Base-by-base conservation (phyloP, 208 protist species). In the Strigomonas culicis region DNA sequence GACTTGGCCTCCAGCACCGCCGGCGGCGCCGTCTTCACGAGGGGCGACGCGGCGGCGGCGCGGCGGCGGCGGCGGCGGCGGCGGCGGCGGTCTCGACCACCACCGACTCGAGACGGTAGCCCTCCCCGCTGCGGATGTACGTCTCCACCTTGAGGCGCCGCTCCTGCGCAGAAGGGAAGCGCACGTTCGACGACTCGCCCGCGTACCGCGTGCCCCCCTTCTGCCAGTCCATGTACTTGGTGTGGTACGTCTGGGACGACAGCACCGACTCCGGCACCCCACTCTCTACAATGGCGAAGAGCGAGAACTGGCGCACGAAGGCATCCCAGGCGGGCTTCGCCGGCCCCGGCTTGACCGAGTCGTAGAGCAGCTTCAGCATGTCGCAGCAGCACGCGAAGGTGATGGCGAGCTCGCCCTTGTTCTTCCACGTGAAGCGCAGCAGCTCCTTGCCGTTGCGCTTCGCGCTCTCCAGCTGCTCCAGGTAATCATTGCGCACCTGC, bases 141-240 rank as follows among this genome's bases (percentile, higher is more conserved):
- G 72, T 80, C 43, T 92, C 89, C 22, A 95, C 71, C 70, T 88
- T 89, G n/a, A 77, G 19, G 13, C 79, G 86, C 25, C 89, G 82
- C 46, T 92, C 85, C 25, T 76, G 66, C 8, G 75, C 89, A 27
- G 86, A 92, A 19, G 89, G 86, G 61, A 95, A 95, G 17, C 86
- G 82, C 0, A 95, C 78, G 62, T 95, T 95, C 2, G 86, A 59
- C n/a, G 68, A 63, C 60, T 88, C 75, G 0, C 81, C 79, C 10
- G 52, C 79, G 78, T 95, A 95, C 2, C 89, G 85, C 11, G 89
- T 95, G 46, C 89, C 89, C 28, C 89, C 89, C 70, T 95, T 92
- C 36, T 88, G 59, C 86, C 89, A 95, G 69, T 95, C 89, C 60
- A 87, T 63, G 69, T 83, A 95, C 74, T 95, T 95, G 50, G 79